These are phyloP conservation scores for Metrosideros polymorpha DNA, from an alignment of 441 rosid species.

Conservation along the genomic window DNA sequence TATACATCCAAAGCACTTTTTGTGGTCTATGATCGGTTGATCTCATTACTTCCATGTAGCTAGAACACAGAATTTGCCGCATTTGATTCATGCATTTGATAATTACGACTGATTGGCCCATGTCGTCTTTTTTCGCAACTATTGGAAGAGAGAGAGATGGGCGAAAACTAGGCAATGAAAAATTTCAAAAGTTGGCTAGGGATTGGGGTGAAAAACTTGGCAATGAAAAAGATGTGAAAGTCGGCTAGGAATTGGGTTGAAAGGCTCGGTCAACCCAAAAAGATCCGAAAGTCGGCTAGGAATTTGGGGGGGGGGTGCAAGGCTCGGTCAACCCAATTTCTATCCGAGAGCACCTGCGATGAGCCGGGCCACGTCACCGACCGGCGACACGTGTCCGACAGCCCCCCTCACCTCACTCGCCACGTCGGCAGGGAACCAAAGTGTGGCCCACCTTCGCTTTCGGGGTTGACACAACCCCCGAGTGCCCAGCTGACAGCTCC, in stretches of 20 bases:
- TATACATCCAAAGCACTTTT: neutral
- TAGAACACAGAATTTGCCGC: neutral
- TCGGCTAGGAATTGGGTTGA: neutral
- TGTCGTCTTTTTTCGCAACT: neutral
- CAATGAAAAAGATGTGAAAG: neutral
- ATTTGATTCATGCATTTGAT: neutral
- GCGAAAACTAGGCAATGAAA: neutral
- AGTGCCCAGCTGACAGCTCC: conserved; percentile 3
- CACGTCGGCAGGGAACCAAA: neutral
- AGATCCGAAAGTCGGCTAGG: neutral
- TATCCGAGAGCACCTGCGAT: neutral
- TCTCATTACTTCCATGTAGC: neutral
- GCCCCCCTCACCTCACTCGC: neutral
- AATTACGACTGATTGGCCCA: neutral
- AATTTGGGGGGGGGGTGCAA: neutral
- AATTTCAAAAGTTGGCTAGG: neutral
- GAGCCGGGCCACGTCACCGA: neutral
- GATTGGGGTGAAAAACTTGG: neutral
- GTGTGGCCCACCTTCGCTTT: conserved; percentile 6
- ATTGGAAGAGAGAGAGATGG: neutral
- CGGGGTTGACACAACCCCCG: conserved; percentile 21
- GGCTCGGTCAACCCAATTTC: neutral
- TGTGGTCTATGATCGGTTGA: neutral
- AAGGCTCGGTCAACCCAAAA: neutral
- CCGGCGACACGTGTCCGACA: neutral